phyloP scores from a whole-genome alignment of 768 basidiomycete genomes.

The Lactifluus echinatus region DNA sequence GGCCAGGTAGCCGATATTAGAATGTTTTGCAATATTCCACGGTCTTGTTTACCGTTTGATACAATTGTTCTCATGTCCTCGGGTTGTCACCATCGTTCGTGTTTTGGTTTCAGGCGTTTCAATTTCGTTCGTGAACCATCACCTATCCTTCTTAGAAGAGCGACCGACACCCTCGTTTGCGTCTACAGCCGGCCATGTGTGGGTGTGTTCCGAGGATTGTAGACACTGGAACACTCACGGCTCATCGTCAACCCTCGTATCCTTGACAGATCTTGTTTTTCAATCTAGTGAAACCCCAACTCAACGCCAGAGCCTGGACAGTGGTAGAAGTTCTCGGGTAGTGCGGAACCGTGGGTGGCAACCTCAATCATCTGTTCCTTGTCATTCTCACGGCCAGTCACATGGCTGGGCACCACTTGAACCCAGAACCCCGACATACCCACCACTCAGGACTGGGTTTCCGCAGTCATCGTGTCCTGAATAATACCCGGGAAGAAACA shows the following conservation, averaged over 20 bases:
- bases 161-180: background rate
- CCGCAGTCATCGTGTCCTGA: background rate
- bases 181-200: background rate
- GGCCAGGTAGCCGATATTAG: background rate
- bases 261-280: background rate
- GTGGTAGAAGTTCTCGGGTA: background rate
- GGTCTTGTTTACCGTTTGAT: background rate
- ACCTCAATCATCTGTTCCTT: background rate
- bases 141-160: background rate
- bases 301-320: background rate
- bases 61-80: background rate
- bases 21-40: background rate
- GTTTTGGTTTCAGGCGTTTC: too few species aligned
- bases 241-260: background rate
- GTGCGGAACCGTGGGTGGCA: too few species aligned
- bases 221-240: background rate
- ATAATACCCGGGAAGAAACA: background rate
- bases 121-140: background rate
- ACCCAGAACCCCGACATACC: background rate
- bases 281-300: background rate
- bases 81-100: background rate
- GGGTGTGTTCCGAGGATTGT: background rate
- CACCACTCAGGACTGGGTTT: background rate
- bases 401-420: background rate
- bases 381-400: background rate